Base-by-base conservation (phyloP, 108 stramenopile species). In the Skeletonema menzelii region DNA sequence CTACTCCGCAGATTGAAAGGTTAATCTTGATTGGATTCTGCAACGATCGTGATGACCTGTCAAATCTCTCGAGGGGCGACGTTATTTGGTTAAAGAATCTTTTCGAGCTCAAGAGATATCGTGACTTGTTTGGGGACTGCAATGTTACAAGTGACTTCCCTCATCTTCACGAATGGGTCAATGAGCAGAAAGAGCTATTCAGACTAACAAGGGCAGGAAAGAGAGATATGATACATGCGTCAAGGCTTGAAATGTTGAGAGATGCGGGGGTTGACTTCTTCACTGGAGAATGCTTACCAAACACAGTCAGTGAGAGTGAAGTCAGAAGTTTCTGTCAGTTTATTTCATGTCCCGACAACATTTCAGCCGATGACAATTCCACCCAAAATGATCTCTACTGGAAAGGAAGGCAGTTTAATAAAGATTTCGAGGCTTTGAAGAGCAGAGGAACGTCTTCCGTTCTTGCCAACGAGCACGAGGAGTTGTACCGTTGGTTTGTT, bases 21-120 rank as follows among this genome's bases (percentile, higher is more conserved):
- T 56, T 79, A 38, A 73, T 73, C 27, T 28, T 79, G 46, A 63
- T 79, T 68, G 78, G 78, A 28, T 79, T 79, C 53, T 79, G 70
- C 31, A 62, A 30, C 24, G 78, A 79, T 27, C 78, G 78, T 32
- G 66, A 65, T 47, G 61, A 63, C 28, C 30, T 79, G 57, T 64
- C 77, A 22, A 72, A 79, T 28, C 78, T 79, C 24, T 72, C 66
- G 15, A 28, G 42, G 28, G 65, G 71, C 13, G 78, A 79, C 61
- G 72, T 79, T 10, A 67, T 73, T 35, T 79, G 71, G 71, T 38
- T 79, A 32, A 72, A 63, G 64, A 59, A 57, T 49, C 67, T 79
- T 28, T 34, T 38, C 8, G 78, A 79, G 65, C 72, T 79, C 26
- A 72, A 63, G 20, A 59, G 65, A 32, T 67, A 79, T 44, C 63